Percentiles rank a stretch among this genome's conserved stretches.
phyloP scores from a whole-genome alignment of 2,329 filamentous ascomycete genomes.

The Neopestalotiopsis rosae region DNA sequence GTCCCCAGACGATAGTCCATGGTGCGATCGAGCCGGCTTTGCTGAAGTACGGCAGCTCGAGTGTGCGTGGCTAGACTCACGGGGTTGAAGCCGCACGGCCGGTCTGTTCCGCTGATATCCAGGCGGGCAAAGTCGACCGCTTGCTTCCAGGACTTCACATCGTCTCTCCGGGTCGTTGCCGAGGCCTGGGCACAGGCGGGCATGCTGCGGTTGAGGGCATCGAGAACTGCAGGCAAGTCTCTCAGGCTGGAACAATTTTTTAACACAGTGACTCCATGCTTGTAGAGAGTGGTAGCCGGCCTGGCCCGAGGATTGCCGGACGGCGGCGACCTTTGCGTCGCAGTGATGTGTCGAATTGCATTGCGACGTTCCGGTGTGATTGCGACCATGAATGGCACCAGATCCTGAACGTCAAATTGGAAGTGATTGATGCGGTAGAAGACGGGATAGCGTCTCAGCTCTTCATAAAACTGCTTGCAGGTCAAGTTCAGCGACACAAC shows the following conservation, averaged over 20 bases:
- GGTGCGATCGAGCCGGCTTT: neutral
- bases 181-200: neutral
- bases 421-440: constrained; percentile 22
- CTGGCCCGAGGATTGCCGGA: neutral
- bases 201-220: neutral
- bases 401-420: constrained; percentile 4
- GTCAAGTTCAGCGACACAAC: constrained; percentile 13
- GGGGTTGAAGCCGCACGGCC: neutral
- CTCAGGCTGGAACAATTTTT: neutral
- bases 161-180: neutral
- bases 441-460: constrained; percentile 17
- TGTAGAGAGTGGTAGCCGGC: neutral
- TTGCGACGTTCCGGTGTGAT: constrained; percentile 20
- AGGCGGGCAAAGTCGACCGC: constrained; percentile 4
- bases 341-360: constrained; percentile 16
- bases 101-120: constrained; percentile 6
- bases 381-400: constrained; percentile 17
- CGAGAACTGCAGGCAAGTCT: neutral
- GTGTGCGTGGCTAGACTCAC: neutral
- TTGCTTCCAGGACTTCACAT: neutral
- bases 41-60: neutral
- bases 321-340: neutral
- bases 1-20: constrained; percentile 6
- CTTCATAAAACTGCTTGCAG: constrained; percentile 19
- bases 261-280: neutral